phyloP scores from a whole-genome alignment of 202 grass and related monocot species.

The Bolboschoenoplectus hybrid region DNA sequence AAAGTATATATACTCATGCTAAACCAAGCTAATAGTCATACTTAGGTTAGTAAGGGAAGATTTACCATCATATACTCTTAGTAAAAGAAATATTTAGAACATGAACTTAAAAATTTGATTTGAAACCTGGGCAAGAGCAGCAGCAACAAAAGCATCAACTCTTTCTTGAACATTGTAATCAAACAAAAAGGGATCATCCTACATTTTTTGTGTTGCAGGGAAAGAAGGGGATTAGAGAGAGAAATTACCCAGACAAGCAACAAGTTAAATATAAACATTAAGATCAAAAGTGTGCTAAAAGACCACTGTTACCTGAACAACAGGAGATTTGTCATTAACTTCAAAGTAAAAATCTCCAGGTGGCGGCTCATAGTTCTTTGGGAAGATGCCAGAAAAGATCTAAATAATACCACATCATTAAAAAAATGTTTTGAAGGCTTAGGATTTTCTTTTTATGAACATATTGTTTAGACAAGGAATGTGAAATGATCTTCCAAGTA shows the following conservation, averaged over 20 bases:
- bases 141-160: constrained; percentile 93
- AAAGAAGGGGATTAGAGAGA: constrained; percentile 32
- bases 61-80: not conserved
- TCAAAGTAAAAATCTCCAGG: constrained; percentile 93
- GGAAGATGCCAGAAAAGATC: constrained; percentile 97
- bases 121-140: constrained; percentile 84
- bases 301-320: constrained; percentile 70
- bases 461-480: constrained; percentile 19
- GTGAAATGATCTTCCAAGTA: constrained; percentile 3
- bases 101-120: not conserved
- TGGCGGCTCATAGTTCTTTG: constrained; percentile 95
- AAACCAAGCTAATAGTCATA: constrained; percentile 23
- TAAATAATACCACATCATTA: constrained; percentile 46
- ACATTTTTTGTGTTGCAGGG: constrained; percentile 28
- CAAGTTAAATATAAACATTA: constrained; percentile 5
- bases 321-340: constrained; percentile 70
- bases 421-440: constrained; percentile 10
- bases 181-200: constrained; percentile 89
- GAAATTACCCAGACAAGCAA: constrained; percentile 13
- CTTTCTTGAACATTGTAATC: constrained; percentile 94
- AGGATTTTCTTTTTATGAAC: constrained; percentile 18
- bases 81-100: not conserved
- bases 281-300: not conserved
- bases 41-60: constrained; percentile 27
- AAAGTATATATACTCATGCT: constrained; percentile 34